These are phyloP conservation scores for Pulveroboletus sp. DNA, from an alignment of 768 basidiomycete genomes.

Conservation along the genomic window DNA sequence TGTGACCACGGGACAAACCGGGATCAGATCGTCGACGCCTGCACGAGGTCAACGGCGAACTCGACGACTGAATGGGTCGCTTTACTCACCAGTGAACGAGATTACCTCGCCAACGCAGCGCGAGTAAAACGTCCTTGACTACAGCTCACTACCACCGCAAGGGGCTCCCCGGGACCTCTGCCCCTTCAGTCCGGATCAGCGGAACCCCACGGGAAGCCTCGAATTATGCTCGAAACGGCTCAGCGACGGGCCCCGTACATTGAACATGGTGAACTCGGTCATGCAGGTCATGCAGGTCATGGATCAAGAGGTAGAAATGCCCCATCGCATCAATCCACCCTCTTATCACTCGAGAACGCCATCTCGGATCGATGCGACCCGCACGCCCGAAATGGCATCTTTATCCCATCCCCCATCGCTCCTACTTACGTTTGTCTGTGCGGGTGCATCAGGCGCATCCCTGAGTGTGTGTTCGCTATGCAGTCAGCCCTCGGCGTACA, in stretches of 20 bases:
- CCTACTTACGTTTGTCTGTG: neutral
- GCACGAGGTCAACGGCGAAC: neutral
- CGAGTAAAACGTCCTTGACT: neutral
- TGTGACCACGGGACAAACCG: slow-evolving; percentile 22
- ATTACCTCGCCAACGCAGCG: no score
- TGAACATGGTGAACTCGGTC: neutral
- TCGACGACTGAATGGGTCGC: slow-evolving; percentile 3
- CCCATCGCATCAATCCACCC: neutral
- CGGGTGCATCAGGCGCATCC: neutral
- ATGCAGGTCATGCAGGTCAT: slow-evolving; percentile 5
- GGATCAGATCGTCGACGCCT: no score
- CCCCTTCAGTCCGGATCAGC: slow-evolving; percentile 1
- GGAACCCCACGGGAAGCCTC: slow-evolving; percentile 10
- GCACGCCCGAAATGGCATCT: neutral
- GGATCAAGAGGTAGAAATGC: slow-evolving; percentile 12
- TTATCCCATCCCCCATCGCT: neutral
- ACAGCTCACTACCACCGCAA: neutral
- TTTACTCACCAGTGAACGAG: neutral
- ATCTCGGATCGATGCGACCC: slow-evolving; percentile 27
- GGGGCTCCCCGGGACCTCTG: no score
- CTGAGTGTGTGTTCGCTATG: no score
- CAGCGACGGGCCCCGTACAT: slow-evolving; percentile 7
- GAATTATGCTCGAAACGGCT: slow-evolving; percentile 1
- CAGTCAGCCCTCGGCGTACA: no score
- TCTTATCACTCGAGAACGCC: slow-evolving; percentile 19